Evolutionary conservation across 106 monocot genomes (phyloP).

Genomic region (Iris macrosiphon): DNA sequence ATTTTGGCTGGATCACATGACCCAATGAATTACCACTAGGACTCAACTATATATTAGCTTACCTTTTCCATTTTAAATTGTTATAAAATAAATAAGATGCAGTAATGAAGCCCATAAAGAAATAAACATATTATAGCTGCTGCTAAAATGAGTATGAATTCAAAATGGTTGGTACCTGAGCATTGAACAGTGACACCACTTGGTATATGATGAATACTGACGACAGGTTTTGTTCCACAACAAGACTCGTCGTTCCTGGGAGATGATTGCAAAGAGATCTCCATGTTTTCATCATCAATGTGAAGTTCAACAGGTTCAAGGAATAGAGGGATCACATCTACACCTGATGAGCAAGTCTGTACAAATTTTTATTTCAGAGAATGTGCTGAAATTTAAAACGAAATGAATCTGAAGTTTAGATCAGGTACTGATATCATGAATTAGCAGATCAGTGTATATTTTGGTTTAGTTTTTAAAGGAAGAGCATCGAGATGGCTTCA

Average conservation of each 20-base stretch:
- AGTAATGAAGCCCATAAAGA: not conserved
- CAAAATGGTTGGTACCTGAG: slow-evolving; percentile 75
- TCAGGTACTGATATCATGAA: not conserved
- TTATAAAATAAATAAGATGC: no score
- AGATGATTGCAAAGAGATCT: slow-evolving; percentile 25
- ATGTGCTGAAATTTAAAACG: not conserved
- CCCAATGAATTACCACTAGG: no score
- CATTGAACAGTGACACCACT: slow-evolving; percentile 53
- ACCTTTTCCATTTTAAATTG: no score
- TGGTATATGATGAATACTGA: slow-evolving; percentile 45
- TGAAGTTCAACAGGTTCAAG: slow-evolving; percentile 41
- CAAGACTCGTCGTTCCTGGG: not conserved
- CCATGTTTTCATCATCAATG: slow-evolving; percentile 52
- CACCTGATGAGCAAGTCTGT: slow-evolving; percentile 51
- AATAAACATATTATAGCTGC: no score
- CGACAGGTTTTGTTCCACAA: slow-evolving; percentile 8
- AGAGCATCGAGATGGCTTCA: no score
- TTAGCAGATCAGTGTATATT: no score
- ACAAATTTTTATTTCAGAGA: slow-evolving; percentile 22
- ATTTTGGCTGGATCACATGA: no score
- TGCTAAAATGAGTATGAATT: no score
- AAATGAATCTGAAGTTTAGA: not conserved
- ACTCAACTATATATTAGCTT: no score
- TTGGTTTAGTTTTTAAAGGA: no score
- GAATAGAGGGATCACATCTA: slow-evolving; percentile 80